Percentiles rank a stretch among this genome's conserved stretches.
These are phyloP conservation scores for Sarcodon aspratus DNA, from an alignment of 768 basidiomycete species.

Conservation along the genomic window DNA sequence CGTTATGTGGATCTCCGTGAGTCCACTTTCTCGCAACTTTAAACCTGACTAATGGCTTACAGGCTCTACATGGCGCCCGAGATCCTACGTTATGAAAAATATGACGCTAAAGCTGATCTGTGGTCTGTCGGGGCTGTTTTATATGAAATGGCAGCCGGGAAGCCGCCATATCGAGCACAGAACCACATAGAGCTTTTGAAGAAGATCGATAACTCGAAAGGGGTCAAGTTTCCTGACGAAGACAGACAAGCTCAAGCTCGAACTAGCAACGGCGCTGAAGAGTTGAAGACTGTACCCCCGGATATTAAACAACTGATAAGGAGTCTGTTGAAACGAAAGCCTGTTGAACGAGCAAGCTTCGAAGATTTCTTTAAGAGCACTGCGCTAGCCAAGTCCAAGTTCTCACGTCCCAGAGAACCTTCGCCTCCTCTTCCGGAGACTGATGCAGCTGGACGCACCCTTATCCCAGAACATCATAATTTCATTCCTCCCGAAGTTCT, in stretches of 20 bases:
- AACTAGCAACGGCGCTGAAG: slow-evolving; percentile 33
- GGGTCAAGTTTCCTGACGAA: slow-evolving; percentile 92
- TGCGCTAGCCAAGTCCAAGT: slow-evolving; percentile 69
- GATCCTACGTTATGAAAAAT: slow-evolving; percentile 93
- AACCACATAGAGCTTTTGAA: slow-evolving; percentile 94
- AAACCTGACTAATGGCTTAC: background rate
- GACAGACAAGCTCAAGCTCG: slow-evolving; percentile 43
- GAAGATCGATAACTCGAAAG: slow-evolving; percentile 86
- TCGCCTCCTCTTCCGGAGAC: slow-evolving; percentile 16
- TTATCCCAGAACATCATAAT: slow-evolving; percentile 62
- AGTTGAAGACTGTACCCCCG: slow-evolving; percentile 47
- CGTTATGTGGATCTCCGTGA: slow-evolving; percentile 93
- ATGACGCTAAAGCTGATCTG: slow-evolving; percentile 94
- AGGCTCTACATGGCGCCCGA: slow-evolving; percentile 99
- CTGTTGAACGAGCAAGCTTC: slow-evolving; percentile 76
- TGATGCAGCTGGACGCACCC: slow-evolving; percentile 21
- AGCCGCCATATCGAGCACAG: slow-evolving; percentile 88
- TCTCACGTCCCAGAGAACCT: slow-evolving; percentile 39
- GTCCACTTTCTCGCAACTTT: slow-evolving; percentile 18
- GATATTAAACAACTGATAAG: slow-evolving; percentile 89
- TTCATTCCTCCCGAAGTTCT: slow-evolving; percentile 72
- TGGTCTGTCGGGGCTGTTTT: slow-evolving; percentile 98
- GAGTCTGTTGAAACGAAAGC: slow-evolving; percentile 70
- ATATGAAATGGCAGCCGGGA: slow-evolving; percentile 91
- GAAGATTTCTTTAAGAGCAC: slow-evolving; percentile 86